Conservation (phyloP, 805 yeast species). For the Lachancea dasiensis region DNA sequence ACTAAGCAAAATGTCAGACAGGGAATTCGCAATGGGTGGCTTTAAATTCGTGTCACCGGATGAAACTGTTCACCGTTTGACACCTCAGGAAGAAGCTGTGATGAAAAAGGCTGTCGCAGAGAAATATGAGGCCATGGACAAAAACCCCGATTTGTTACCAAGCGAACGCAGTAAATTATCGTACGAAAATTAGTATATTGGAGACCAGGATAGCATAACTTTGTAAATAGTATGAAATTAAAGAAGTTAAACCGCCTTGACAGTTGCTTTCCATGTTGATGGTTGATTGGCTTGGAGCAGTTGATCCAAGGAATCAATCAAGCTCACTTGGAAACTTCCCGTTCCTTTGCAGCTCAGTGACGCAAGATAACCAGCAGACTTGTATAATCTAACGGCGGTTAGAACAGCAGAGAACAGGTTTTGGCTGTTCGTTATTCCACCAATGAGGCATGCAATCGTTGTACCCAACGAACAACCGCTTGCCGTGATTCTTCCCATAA, state of each 20-base stretch:
- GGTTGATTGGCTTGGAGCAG: constrained; percentile 23
- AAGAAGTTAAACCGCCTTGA: constrained; percentile 1
- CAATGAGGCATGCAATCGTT: constrained; percentile 53
- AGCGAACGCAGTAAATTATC: constrained; percentile 51
- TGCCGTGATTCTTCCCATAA: constrained; percentile 71
- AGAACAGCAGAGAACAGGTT: constrained; percentile 42
- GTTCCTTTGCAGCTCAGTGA: constrained; percentile 36
- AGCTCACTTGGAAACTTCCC: constrained; percentile 28
- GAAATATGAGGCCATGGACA: constrained; percentile 46
- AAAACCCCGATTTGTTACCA: constrained; percentile 44
- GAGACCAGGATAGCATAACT: not conserved
- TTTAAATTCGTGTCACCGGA: constrained; percentile 81
- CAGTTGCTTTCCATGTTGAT: constrained; percentile 21
- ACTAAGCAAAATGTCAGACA: constrained; percentile 75
- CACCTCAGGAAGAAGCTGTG: constrained; percentile 54
- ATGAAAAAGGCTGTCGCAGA: constrained; percentile 45
- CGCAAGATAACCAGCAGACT: constrained; percentile 55
- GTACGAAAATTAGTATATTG: constrained; percentile 37
- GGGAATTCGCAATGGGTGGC: constrained; percentile 89
- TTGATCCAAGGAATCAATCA: constrained; percentile 28
- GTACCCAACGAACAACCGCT: constrained; percentile 82
- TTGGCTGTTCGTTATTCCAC: constrained; percentile 35
- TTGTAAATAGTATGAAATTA: constrained; percentile 7
- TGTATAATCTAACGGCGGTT: constrained; percentile 53
- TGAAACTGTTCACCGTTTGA: constrained; percentile 66